Conservation (phyloP, 75 land plant genomes). For the Pinus albicaulis region DNA sequence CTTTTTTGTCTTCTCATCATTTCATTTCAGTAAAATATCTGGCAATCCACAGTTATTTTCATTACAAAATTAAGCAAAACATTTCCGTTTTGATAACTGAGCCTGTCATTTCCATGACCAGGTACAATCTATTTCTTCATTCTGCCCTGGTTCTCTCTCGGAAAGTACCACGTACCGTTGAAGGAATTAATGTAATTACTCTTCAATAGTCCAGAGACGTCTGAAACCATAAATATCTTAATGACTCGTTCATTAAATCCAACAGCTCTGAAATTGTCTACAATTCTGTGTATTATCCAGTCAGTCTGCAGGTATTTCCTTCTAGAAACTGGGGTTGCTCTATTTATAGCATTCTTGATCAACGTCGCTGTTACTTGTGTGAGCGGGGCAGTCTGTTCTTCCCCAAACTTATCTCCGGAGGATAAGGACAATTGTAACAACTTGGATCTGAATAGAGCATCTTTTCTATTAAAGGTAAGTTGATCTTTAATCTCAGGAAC, state of each 20-base stretch:
- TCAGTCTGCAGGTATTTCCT: conserved; percentile 75
- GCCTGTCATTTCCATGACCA: conserved; percentile 10
- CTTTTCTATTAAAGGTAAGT: conserved; percentile 66
- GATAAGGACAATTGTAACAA: conserved; percentile 54
- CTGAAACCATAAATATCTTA: conserved; percentile 54
- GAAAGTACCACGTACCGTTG: conserved; percentile 55
- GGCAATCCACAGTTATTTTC: too few relatives aligned
- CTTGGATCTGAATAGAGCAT: conserved; percentile 76
- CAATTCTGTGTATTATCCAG: conserved; percentile 20
- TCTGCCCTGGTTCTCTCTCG: conserved; percentile 90
- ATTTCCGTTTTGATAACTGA: too few relatives aligned
- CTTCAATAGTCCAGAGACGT: too few relatives aligned
- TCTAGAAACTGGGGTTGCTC: conserved; percentile 72
- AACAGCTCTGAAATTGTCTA: too few relatives aligned
- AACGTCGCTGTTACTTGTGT: conserved; percentile 76
- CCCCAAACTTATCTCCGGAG: conserved; percentile 32
- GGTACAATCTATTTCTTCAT: conserved; percentile 91
- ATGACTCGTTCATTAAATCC: too few relatives aligned
- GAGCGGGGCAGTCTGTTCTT: conserved; percentile 75
- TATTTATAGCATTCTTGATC: conserved; percentile 71
- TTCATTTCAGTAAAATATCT: too few relatives aligned
- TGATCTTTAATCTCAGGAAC: too few relatives aligned
- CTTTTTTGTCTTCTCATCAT: too few relatives aligned
- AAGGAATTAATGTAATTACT: conserved; percentile 66
- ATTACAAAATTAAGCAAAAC: too few relatives aligned